Base-by-base conservation (phyloP, 805 yeast genomes). In the Saccharomycopsis fibuligera region DNA sequence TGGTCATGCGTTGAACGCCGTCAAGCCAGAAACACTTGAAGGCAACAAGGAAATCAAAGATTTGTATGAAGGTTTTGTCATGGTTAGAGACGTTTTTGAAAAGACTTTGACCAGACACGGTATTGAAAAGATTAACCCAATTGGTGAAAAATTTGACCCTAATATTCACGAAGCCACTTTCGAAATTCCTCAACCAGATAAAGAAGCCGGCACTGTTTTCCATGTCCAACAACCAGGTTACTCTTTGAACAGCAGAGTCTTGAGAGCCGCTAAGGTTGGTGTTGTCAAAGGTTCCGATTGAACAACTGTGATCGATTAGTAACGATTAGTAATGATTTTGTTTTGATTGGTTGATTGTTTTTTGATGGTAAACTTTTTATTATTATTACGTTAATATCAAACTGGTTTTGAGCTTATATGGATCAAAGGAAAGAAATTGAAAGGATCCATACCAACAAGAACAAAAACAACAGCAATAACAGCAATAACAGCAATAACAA, bases 261-360 rank as follows among this genome's bases (percentile, higher is more conserved):
- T 89, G 63, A 79, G 97, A 69, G 95, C 97, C 29, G 96, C 97
- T 51, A 89, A 89, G 74, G 97, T 89, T 57, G 97, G 97, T 58
- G 78, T 89, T 61, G 96, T 89, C 57, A 86, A 84, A 70, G 78
- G 67, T 47, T 58, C 60, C 12, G 72, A 70, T 10, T 48, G 38
- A 30, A 16, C 5, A n/a, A n/a, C n/a, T n/a, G n/a, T n/a, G n/a
- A n/a, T n/a, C n/a, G n/a, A n/a, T n/a, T n/a, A n/a, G n/a, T n/a
- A n/a, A n/a, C n/a, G n/a, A n/a, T n/a, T n/a, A n/a, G n/a, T n/a
- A n/a, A n/a, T n/a, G n/a, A n/a, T n/a, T n/a, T n/a, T n/a, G n/a
- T n/a, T n/a, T n/a, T n/a, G n/a, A n/a, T n/a, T n/a, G n/a, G n/a
- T n/a, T n/a, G n/a, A n/a, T n/a, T n/a, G n/a, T n/a, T n/a, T n/a